phyloP scores from a whole-genome alignment of 2,329 filamentous ascomycete species.

The Grosmannia clavigera region DNA sequence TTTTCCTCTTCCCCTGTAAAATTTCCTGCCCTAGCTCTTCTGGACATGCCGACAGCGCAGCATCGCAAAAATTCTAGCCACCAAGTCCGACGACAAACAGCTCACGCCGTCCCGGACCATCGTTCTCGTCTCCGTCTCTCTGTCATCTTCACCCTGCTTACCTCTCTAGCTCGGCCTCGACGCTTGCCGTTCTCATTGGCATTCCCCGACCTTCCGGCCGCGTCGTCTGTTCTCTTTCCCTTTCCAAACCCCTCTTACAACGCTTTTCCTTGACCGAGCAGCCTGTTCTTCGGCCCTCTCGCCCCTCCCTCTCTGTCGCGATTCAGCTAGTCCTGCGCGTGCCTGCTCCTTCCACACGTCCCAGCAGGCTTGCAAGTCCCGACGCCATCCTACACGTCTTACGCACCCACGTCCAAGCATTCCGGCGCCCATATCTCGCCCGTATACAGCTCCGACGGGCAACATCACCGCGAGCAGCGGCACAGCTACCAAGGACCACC shows the following conservation, averaged over 20 bases:
- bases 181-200: not conserved
- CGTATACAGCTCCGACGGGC: not conserved
- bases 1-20: not conserved
- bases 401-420: too few species aligned
- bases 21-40: conserved; percentile 2
- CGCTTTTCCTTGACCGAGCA: not conserved
- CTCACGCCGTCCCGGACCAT: not conserved
- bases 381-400: too few species aligned
- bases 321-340: not conserved
- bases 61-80: conserved; percentile 5
- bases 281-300: not conserved
- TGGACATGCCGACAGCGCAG: conserved; percentile 6
- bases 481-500: not conserved
- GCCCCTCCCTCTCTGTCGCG: not conserved
- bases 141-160: not conserved
- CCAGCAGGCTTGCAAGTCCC: not conserved
- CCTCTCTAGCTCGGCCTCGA: not conserved
- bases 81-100: not conserved
- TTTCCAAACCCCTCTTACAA: not conserved
- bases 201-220: not conserved
- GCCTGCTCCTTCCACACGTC: not conserved
- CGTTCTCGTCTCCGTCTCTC: not conserved
- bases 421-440: too few species aligned
- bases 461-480: not conserved
- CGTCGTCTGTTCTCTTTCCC: not conserved